Evolutionary conservation across 352 stramenopile species (phyloP), one percentile per base, ranked within the genome.

Genomic region (Globisporangium orthogonon): DNA sequence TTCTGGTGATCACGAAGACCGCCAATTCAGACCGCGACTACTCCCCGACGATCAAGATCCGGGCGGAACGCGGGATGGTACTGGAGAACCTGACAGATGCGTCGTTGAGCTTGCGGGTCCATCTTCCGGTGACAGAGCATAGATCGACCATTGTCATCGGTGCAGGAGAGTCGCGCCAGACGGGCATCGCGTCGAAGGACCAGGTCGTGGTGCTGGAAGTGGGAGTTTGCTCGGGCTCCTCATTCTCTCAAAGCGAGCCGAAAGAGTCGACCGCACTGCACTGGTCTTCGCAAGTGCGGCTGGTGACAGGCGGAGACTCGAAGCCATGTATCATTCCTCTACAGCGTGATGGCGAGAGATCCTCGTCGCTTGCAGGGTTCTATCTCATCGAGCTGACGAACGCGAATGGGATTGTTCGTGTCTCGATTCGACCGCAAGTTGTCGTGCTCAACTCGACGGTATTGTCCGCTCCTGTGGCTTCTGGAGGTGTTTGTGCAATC

Each of bases 361-460:
- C 17, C 1, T 51, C n/a, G 4, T 53, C 49, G 31, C 50, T 67
- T 28, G 67, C 63, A 11, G 66, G 54, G 28, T 65, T 55, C 3
- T 84, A 70, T 37, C 63, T 67, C 7, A 56, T 84, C 41, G 60
- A 74, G 28, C 57, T 86, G 65, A 58, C 58, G 11, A 74, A 73
- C 28, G 56, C 37, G 14, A 50, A 63, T 56, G 70, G 66, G 3
- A 67, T 54, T 15, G 31, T 82, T 7, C 70, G 66, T 30, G 45
- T 86, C 11, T 47, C 56, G 13, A 81, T 88, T 45, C 67, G 68
- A 23, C 76, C 78, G 15, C 62, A 73, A 60, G 58, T 86, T 14
- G 67, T 88, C 31, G 61, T 88, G 31, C 67, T 84, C 49, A 87
- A 88, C 54, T 64, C 76, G 29, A 83, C 74, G 70, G 78, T 88